Conservation (phyloP, 306 rosid species). For the Cucurbita moschata region DNA sequence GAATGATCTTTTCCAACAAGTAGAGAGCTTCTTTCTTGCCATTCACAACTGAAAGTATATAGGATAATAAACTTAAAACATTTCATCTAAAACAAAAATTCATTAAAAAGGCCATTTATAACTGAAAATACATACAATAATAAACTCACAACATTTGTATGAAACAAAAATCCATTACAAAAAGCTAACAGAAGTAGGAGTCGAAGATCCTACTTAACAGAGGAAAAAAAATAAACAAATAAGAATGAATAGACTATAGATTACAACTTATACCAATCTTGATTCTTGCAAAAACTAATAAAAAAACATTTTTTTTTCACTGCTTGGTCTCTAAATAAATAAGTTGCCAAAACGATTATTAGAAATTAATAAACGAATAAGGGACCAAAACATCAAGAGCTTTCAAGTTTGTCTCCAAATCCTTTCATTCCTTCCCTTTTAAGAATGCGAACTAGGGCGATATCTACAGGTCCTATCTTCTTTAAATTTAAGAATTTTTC, state of each 20-base stretch:
- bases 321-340: not conserved
- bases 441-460: not conserved
- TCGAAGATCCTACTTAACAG: not conserved
- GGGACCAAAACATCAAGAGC: not conserved
- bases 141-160: not conserved
- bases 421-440: not conserved
- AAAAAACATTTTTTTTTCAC: too few relatives aligned
- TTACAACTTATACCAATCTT: not conserved
- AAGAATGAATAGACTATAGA: not conserved
- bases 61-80: not conserved
- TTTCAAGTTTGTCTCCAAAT: not conserved
- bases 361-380: not conserved
- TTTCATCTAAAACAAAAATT: not conserved
- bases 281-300: not conserved
- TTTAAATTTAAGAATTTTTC: not conserved
- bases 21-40: constrained; percentile 50
- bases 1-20: constrained; percentile 29
- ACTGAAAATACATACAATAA: constrained; percentile 29
- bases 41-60: constrained; percentile 51
- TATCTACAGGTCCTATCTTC: not conserved
- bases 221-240: not conserved
- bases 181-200: constrained; percentile 3
- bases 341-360: not conserved
- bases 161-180: not conserved
- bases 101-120: constrained; percentile 45